Evolutionary conservation across 139 green algal species (phyloP).

Genomic region (Chlorella sp.): DNA sequence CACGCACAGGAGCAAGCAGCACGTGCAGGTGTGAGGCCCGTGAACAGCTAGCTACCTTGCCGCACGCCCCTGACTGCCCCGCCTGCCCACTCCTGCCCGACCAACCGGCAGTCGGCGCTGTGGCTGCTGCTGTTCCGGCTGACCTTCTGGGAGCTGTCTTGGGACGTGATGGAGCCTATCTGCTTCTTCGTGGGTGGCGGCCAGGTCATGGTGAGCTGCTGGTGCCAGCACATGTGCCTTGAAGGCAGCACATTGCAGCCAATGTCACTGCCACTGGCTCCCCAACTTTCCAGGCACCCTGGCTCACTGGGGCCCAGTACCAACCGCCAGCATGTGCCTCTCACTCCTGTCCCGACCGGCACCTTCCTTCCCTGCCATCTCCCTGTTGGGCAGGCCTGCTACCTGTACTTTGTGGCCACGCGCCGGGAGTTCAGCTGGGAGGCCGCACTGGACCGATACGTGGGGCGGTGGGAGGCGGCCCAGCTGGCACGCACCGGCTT

Average conservation of each 20-base stretch:
- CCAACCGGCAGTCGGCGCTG: not conserved
- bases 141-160: constrained; percentile 25
- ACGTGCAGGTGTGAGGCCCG: too few relatives aligned
- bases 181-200: constrained; percentile 29
- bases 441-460: constrained; percentile 1
- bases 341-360: not conserved
- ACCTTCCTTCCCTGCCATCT: not conserved
- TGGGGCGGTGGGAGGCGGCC: constrained; percentile 1
- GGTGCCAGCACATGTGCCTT: not conserved
- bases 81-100: too few relatives aligned
- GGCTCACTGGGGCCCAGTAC: too few relatives aligned
- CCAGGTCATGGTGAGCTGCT: constrained; percentile 8
- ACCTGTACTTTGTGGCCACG: constrained; percentile 9
- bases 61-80: too few relatives aligned
- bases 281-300: too few relatives aligned
- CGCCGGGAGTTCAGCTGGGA: constrained; percentile 23
- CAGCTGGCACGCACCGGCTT: not conserved
- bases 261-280: not conserved
- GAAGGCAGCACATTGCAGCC: not conserved
- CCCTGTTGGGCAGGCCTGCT: not conserved
- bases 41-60: too few relatives aligned
- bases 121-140: constrained; percentile 21
- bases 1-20: too few relatives aligned
- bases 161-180: constrained; percentile 31
- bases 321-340: not conserved